Evolutionary conservation across 768 basidiomycete species (phyloP).

Genomic region (Mycena kentingensis): DNA sequence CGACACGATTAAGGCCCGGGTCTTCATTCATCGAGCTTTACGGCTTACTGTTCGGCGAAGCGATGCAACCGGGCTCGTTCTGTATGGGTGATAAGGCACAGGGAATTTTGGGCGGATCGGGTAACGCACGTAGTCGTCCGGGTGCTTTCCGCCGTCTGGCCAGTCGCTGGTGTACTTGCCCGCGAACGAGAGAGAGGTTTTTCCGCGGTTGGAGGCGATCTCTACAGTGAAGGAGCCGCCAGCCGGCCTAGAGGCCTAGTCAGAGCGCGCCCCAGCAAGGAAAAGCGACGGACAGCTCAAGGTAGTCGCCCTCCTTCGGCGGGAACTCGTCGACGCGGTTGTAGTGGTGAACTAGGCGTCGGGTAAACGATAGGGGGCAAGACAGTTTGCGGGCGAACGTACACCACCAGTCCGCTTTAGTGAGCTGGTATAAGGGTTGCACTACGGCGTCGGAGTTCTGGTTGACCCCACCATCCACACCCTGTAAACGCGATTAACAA

Average conservation of each 20-base stretch:
- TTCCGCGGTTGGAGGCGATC: constrained; percentile 50
- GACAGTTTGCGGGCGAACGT: constrained; percentile 4
- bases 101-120: background rate
- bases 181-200: constrained; percentile 46
- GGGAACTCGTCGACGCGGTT: constrained; percentile 43
- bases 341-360: constrained; percentile 36
- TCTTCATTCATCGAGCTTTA: background rate
- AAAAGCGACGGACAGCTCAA: constrained; percentile 41
- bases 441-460: constrained; percentile 43
- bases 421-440: constrained; percentile 44
- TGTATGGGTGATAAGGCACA: constrained; percentile 17
- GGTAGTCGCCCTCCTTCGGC: constrained; percentile 41
- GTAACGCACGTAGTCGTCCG: constrained; percentile 46
- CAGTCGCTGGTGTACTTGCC: constrained; percentile 42
- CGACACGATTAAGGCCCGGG: background rate
- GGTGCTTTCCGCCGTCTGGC: constrained; percentile 48
- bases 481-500: constrained; percentile 25
- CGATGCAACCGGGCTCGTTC: constrained; percentile 47
- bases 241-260: constrained; percentile 40
- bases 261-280: background rate
- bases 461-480: constrained; percentile 31
- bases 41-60: constrained; percentile 48
- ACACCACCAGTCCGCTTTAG: constrained; percentile 24
- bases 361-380: background rate
- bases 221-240: constrained; percentile 51